These are phyloP conservation scores for Amphibolis antarctica DNA, from an alignment of 106 monocot species.

Conservation along the genomic window DNA sequence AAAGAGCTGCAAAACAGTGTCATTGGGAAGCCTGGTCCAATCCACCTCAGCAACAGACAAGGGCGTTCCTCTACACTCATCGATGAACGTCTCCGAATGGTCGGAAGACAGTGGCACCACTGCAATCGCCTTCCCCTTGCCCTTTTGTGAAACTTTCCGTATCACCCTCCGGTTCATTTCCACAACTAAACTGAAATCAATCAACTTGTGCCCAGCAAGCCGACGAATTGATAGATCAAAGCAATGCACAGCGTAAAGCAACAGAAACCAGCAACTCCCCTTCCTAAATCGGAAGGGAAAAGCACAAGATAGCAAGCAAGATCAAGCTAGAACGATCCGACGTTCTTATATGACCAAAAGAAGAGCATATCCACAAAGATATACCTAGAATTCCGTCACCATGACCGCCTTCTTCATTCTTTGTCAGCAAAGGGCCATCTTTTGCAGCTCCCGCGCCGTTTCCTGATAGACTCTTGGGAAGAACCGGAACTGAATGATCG, in stretches of 20 bases:
- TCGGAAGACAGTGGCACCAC: constrained; percentile 3
- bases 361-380: background rate
- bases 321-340: background rate
- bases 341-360: background rate
- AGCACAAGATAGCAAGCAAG: background rate
- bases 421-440: background rate
- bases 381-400: background rate
- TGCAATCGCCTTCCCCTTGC: constrained; percentile 35
- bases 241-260: too few relatives aligned
- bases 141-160: constrained; percentile 32
- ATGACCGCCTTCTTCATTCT: background rate
- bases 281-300: background rate
- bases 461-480: background rate
- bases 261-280: background rate
- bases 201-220: background rate
- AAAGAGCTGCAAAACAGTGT: constrained; percentile 78
- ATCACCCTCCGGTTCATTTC: constrained; percentile 64
- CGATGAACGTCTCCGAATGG: background rate
- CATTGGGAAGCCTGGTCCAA: constrained; percentile 76
- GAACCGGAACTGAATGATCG: background rate
- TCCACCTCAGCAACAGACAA: constrained; percentile 31
- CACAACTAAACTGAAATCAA: constrained; percentile 5
- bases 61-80: background rate
- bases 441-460: background rate
- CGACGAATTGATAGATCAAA: background rate